phyloP scores from a whole-genome alignment of 2,329 filamentous ascomycete species.

The Claviceps maximensis region DNA sequence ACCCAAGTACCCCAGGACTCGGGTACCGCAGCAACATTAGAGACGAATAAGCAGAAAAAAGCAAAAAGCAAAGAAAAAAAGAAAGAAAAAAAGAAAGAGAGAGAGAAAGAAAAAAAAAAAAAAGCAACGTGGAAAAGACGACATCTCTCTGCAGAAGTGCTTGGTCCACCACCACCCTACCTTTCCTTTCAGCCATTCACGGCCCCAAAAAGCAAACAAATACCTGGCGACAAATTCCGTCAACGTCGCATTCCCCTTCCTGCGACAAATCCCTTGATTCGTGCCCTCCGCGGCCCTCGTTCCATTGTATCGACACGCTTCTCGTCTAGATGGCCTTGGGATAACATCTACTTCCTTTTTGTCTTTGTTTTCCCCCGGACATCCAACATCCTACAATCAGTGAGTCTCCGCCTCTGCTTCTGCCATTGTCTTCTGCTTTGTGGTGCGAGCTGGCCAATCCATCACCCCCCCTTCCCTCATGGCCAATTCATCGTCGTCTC shows the following conservation, averaged over 20 bases:
- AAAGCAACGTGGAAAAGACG: neutral
- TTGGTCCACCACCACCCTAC: neutral
- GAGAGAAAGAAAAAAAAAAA: too few relatives aligned
- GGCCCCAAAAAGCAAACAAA: neutral
- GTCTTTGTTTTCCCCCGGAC: neutral
- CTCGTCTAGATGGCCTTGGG: conserved; percentile 1
- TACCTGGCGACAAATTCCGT: conserved; percentile 5
- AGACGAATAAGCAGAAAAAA: neutral
- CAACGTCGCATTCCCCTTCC: conserved; percentile 7
- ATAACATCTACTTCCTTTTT: conserved; percentile 1
- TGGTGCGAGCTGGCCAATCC: neutral
- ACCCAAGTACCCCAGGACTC: neutral
- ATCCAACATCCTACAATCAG: neutral
- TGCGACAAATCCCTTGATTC: neutral
- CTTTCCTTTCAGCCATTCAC: neutral
- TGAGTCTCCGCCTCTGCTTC: neutral
- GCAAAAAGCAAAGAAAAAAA: too few relatives aligned
- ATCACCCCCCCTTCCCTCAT: neutral
- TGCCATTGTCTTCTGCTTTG: neutral
- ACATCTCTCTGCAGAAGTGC: too few relatives aligned
- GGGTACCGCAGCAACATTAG: neutral
- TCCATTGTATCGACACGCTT: neutral
- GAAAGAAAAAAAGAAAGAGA: too few relatives aligned
- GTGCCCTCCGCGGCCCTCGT: neutral
- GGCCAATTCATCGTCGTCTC: neutral